Evolutionary conservation across 2,329 filamentous ascomycete species (phyloP), one percentile per base, ranked within the genome.

Genomic region (Claviceps lovelessii): DNA sequence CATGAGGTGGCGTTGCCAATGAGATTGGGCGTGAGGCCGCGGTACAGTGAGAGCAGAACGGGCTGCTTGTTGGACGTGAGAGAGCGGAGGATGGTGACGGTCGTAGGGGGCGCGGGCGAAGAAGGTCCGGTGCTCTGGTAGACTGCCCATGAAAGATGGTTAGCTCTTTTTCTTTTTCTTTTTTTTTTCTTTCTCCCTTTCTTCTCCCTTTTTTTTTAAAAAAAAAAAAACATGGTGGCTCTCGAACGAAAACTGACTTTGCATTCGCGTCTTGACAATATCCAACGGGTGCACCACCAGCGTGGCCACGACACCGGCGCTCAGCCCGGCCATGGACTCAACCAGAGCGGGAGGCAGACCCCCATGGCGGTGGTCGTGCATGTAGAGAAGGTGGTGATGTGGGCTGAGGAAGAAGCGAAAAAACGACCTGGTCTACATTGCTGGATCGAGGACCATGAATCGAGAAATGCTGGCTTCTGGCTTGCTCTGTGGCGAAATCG

Each of bases 181-280:
- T 44, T 44, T 44, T 10, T 29, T 49, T 35, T 23, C 5, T 39
- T 28, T 15, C 7, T 47, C 37, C 9, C 28, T 6, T 39, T 51
- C 7, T 4, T 23, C 3, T 23, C 3, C 3, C 23, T 23, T 23
- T 23, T 23, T 23, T 23, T 51, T 11, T 8, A 31, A 19, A 11
- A 15, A 7, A 28, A 19, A 28, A 48, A 51, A 44, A 55, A 33
- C 31, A 33, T 33, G 8, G 31, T 5, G 31, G 8, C 8, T 33
- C 31, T 33, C 31, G 31, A 33, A 5, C 31, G 31, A 5, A 33
- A 33, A 4, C 31, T n/a, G 73, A 90, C 88, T 84, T 73, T 98
- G 93, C 67, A 98, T 83, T 59, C 93, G 86, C 58, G 91, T 97
- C 77, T 98, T 98, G 67, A 97, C 84, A 59, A 98, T 84, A 72